Base-by-base conservation (phyloP, 192 early-diverging fungal species). In the Backusella mclennaniae region DNA sequence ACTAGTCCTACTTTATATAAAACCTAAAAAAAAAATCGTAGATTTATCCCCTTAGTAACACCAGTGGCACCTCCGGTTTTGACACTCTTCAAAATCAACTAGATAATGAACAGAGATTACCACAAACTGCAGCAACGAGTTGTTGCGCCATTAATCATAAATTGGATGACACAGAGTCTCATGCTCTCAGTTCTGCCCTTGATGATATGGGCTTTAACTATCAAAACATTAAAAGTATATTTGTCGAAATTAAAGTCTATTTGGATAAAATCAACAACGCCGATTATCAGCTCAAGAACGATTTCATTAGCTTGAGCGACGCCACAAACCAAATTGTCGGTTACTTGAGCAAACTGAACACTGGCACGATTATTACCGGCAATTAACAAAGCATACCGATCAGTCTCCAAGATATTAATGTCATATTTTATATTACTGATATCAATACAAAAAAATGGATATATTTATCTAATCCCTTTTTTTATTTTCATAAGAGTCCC, bases 401-500 rank as follows among this genome's bases (percentile, higher is more conserved):
- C 12, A 5, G 0, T 14, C 42, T 44, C 4, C 42, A 44, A 15
- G 15, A 1, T 44, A 17, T 44, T 12, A 44, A 5, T 17, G 42
- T 3, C 15, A 1, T 33, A 33, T 33, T 33, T 33, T 1, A 33
- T 33, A 33, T 3, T 33, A 33, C 33, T 33, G 33, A 33, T 33
- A 33, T 33, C 33, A 33, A 3, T 33, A 33, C 31, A 33, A 33
- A 33, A 33, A 33, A 33, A 2, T 33, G 31, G 31, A 33, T 33
- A 3, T 33, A 33, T 33, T 33, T 33, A 33, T 33, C 17, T 49
- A 49, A n/a, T 63, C 1, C 1, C 2, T 29, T 29, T 63, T 26
- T 59, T 59, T 59, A 23, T 59, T 63, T 29, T 26, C 26, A 63
- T 26, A 29, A 29, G 21, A 63, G 4, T 87, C 86, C 41, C 59